These are phyloP conservation scores for Lentinula boryana DNA, from an alignment of 768 basidiomycete genomes.

Conservation along the genomic window DNA sequence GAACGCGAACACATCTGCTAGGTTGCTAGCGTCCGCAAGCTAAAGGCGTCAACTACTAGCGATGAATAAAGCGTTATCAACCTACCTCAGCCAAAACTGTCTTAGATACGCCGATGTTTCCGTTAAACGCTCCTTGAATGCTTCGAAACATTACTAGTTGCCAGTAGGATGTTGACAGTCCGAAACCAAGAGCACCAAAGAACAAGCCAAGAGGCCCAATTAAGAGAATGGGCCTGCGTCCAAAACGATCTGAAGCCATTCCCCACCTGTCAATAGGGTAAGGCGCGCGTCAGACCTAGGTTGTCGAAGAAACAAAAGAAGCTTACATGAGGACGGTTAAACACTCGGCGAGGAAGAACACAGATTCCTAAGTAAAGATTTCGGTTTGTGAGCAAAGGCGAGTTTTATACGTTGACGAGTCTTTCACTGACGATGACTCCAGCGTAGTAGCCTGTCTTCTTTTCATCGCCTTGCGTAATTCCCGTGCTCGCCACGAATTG, in stretches of 20 bases:
- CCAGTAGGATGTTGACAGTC: conserved; percentile 9
- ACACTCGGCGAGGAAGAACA: conserved; percentile 23
- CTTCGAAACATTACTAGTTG: conserved; percentile 19
- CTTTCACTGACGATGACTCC: conserved; percentile 13
- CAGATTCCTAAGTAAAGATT: conserved; percentile 17
- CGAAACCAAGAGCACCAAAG: conserved; percentile 22
- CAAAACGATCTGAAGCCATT: conserved; percentile 23
- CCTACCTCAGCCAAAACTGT: conserved; percentile 24
- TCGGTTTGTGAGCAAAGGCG: background rate
- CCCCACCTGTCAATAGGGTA: conserved; percentile 15
- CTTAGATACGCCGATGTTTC: conserved; percentile 21
- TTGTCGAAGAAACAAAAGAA: no score
- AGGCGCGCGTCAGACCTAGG: background rate
- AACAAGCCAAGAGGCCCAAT: conserved; percentile 23
- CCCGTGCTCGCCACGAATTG: conserved; percentile 10
- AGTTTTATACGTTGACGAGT: background rate
- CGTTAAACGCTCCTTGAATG: conserved; percentile 23
- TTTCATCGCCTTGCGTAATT: conserved; percentile 13
- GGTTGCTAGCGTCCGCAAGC: conserved; percentile 22
- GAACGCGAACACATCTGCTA: conserved; percentile 20
- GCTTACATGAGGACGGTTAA: conserved; percentile 12
- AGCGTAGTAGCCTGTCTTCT: conserved; percentile 16
- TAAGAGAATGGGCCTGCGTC: conserved; percentile 24
- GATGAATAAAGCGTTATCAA: background rate
- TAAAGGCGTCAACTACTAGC: conserved; percentile 1